Conservation (phyloP, 768 basidiomycete species). For the Mycena capillaripes region DNA sequence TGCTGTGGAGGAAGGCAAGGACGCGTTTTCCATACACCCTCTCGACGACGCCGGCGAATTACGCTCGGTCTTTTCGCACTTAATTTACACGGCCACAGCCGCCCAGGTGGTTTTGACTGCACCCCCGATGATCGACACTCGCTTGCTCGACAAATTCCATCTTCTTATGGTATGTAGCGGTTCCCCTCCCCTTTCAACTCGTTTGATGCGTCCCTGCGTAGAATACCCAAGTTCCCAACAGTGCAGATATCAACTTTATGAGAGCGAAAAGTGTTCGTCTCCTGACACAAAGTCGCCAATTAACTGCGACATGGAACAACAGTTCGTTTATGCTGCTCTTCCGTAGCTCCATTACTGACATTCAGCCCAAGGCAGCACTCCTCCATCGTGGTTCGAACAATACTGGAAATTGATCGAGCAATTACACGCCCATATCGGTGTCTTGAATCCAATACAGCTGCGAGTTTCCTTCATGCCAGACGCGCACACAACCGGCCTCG, state of each 20-base stretch:
- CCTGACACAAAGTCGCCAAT: slow-evolving; percentile 13
- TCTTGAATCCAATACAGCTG: slow-evolving; percentile 13
- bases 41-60: slow-evolving; percentile 26
- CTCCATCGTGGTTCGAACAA: slow-evolving; percentile 29
- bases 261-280: slow-evolving; percentile 31
- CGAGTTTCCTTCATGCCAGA: slow-evolving; percentile 34
- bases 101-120: slow-evolving; percentile 21
- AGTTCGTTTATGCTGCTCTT: neutral
- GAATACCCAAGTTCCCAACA: slow-evolving; percentile 17
- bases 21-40: slow-evolving; percentile 26
- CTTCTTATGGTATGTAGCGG: slow-evolving; percentile 23
- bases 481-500: slow-evolving; percentile 22
- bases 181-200: neutral
- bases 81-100: slow-evolving; percentile 20
- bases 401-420: slow-evolving; percentile 35
- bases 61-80: slow-evolving; percentile 25
- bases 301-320: slow-evolving; percentile 26
- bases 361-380: neutral
- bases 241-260: slow-evolving; percentile 28
- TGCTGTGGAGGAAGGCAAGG: neutral
- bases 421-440: slow-evolving; percentile 19
- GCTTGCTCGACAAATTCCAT: slow-evolving; percentile 26
- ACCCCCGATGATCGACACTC: slow-evolving; percentile 18
- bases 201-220: neutral
- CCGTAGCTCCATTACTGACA: neutral